Evolutionary conservation across 441 rosid species (phyloP).

Genomic region (Cnidoscolus chayamansa): DNA sequence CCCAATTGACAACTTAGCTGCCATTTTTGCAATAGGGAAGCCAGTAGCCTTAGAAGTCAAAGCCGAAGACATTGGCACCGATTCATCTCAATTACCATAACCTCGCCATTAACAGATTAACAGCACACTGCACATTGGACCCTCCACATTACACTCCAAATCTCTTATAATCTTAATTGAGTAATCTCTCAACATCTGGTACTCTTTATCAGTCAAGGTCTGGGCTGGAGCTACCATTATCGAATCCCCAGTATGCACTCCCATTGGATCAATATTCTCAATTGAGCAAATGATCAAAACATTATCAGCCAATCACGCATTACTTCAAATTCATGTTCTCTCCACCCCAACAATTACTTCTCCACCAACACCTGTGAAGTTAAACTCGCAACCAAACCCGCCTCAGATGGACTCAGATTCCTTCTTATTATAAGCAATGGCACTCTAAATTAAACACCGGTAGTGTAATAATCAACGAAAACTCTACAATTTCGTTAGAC

Average conservation of each 20-base stretch:
- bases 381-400: conserved; percentile 81
- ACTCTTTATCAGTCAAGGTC: conserved; percentile 88
- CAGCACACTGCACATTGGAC: conserved; percentile 92
- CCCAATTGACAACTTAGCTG: conserved; percentile 91
- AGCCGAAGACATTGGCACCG: conserved; percentile 92
- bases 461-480: conserved; percentile 72
- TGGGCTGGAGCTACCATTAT: conserved; percentile 96
- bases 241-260: conserved; percentile 97
- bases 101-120: conserved; percentile 92
- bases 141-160: conserved; percentile 98
- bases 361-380: conserved; percentile 88
- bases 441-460: conserved; percentile 87
- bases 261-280: conserved; percentile 97
- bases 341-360: conserved; percentile 91
- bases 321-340: conserved; percentile 89
- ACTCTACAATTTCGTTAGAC: conserved; percentile 73
- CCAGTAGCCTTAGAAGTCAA: conserved; percentile 97
- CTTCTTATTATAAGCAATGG: conserved; percentile 86
- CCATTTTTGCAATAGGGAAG: conserved; percentile 98
- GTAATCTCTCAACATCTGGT: conserved; percentile 84
- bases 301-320: conserved; percentile 96
- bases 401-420: conserved; percentile 78
- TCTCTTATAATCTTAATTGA: conserved; percentile 84
- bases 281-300: conserved; percentile 91
- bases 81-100: conserved; percentile 97